Percentiles rank a stretch among this genome's conserved stretches.
Conservation (phyloP, 148 eudicot species). For the Rhododendron henanense region DNA sequence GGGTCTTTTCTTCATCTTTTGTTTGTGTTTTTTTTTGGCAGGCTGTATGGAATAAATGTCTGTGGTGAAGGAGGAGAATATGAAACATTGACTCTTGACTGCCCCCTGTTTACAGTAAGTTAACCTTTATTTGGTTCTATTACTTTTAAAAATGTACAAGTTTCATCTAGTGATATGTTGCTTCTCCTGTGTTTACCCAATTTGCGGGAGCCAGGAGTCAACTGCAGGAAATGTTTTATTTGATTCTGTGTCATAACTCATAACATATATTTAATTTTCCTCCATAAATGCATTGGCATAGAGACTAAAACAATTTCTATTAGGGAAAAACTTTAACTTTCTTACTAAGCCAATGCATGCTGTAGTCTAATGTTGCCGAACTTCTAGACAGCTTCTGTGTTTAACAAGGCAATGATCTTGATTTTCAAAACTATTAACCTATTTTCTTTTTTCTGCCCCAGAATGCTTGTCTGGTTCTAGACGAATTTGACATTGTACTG, state of each 20-base stretch:
- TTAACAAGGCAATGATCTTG: not conserved
- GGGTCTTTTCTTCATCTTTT: not conserved
- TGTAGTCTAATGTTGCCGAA: not conserved
- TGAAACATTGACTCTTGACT: slow-evolving; percentile 92
- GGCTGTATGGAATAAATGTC: slow-evolving; percentile 89
- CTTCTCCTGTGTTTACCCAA: not conserved
- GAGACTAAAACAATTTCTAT: not conserved
- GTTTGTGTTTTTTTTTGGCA: slow-evolving; percentile 26
- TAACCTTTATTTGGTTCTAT: slow-evolving; percentile 4
- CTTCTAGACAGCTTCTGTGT: not conserved
- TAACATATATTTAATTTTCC: not conserved
- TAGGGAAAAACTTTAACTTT: not conserved
- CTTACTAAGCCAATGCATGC: not conserved
- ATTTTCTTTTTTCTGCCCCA: slow-evolving; percentile 29
- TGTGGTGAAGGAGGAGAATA: slow-evolving; percentile 99
- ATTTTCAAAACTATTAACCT: not conserved
- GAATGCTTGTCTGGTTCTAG: slow-evolving; percentile 89
- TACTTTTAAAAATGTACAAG: not conserved
- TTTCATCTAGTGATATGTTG: not conserved
- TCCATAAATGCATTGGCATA: not conserved
- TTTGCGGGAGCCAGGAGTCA: not conserved
- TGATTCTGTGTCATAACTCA: not conserved
- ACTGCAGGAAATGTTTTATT: not conserved
- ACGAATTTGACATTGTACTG: slow-evolving; percentile 64
- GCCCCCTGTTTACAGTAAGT: slow-evolving; percentile 87